Evolutionary conservation across 495 filamentous ascomycete species (phyloP), one percentile per base, ranked within the genome.

Genomic region (Hypoxylon fragiforme): DNA sequence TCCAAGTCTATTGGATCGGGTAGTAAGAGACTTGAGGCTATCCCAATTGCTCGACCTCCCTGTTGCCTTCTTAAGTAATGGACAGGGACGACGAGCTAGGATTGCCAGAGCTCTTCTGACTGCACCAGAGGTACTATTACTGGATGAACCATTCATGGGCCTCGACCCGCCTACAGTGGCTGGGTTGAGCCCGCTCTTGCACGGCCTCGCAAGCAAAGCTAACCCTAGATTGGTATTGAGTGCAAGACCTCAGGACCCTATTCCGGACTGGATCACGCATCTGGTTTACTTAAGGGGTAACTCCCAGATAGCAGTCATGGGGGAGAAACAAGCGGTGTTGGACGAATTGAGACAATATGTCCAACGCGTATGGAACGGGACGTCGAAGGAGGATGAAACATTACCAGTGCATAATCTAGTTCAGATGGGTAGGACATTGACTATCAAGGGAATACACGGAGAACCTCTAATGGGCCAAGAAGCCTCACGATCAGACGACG

Each of bases 111-210:
- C 91, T 1, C 68, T 98, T 34, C 73, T 97, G 57, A 82, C 73
- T 30, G 79, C 79, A 46, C 92, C 94, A 0, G 88, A 92, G 70
- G 74, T 96, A 8, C 60, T 98, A 21, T 75, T 97, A 28, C 75
- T 97, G 8, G 94, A 98, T 71, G 94, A 96, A 63, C 91, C 94
- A 11, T 97, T 98, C 67, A 96, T 98, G 89, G 94, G 94, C 7
- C 75, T 98, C 26, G 94, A 98, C 66, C 94, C 94, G 16, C 81
- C 83, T 15, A 91, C 90, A 2, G 77, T 86, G 7, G 73, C 74
- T 22, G 79, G 79, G 8, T 68, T 97, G 60, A 92, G 88, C 15
- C 72, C 73, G 2, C 73, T 97, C 31, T 77, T 97, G 6, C 70
- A 81, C 54, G 67, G 73, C 0, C 61, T 97, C 14, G 87, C 87